Evolutionary conservation across 1,284 basidiomycete genomes (phyloP).

Genomic region (Ceratobasidium sp.): DNA sequence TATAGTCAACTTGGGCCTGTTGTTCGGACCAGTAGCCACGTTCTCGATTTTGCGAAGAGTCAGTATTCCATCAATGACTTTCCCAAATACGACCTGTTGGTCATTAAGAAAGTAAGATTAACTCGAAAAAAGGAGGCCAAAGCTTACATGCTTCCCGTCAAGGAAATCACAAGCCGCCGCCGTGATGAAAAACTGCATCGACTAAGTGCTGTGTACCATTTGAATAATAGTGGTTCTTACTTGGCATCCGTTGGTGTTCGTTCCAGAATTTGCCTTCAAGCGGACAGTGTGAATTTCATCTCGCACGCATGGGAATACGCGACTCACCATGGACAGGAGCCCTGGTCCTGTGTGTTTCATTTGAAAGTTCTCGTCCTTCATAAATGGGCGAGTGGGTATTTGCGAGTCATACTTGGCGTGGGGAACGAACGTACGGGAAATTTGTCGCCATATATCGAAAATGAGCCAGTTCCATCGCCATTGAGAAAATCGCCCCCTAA

Average conservation of each 20-base stretch:
- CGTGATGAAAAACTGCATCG: constrained; percentile 95
- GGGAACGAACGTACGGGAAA: constrained; percentile 74
- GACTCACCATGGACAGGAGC: constrained; percentile 83
- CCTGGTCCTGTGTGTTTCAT: constrained; percentile 90
- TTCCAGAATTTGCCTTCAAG: constrained; percentile 88
- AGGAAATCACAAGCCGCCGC: constrained; percentile 94
- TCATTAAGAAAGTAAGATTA: not conserved
- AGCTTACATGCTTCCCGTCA: constrained; percentile 84
- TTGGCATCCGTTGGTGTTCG: constrained; percentile 93
- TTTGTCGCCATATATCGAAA: constrained; percentile 95
- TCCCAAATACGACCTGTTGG: constrained; percentile 80
- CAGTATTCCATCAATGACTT: constrained; percentile 89
- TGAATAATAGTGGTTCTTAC: constrained; percentile 58
- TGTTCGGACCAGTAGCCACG: constrained; percentile 89
- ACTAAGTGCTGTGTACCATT: not conserved
- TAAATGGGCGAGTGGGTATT: not conserved
- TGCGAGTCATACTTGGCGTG: not conserved
- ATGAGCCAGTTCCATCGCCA: constrained; percentile 92
- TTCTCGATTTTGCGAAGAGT: constrained; percentile 95
- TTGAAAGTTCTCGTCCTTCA: constrained; percentile 92
- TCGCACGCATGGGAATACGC: not conserved
- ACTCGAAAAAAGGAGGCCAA: not conserved
- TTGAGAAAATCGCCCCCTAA: constrained; percentile 89
- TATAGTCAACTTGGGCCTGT: constrained; percentile 84
- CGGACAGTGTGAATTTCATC: constrained; percentile 31